Conservation (phyloP, 108 stramenopile species). For the Conticribra weissflogii region DNA sequence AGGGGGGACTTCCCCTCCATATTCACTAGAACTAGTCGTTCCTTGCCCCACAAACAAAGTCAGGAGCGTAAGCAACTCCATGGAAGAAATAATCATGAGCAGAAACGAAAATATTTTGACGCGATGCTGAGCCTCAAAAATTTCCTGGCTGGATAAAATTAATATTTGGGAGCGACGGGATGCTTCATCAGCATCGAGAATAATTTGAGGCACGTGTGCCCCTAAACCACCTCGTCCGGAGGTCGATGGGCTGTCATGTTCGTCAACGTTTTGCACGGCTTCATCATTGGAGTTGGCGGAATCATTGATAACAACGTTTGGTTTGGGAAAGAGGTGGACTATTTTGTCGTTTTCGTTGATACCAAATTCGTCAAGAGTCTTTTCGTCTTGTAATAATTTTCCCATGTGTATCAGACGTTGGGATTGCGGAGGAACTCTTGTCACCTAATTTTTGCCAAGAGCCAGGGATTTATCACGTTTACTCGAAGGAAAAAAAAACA, state of each 20-base stretch:
- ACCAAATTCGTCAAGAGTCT: slow-evolving; percentile 51
- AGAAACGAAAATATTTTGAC: slow-evolving; percentile 81
- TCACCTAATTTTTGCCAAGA: slow-evolving; percentile 38
- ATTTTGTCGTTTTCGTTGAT: slow-evolving; percentile 60
- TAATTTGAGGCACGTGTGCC: slow-evolving; percentile 79
- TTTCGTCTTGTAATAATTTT: slow-evolving; percentile 59
- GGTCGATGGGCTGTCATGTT: slow-evolving; percentile 17
- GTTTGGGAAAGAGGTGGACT: slow-evolving; percentile 85
- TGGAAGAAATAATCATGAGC: slow-evolving; percentile 71
- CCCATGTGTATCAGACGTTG: slow-evolving; percentile 84
- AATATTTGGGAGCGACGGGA: slow-evolving; percentile 75
- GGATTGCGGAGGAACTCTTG: slow-evolving; percentile 64
- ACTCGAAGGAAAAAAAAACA: not conserved
- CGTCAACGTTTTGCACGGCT: not conserved
- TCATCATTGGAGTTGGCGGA: slow-evolving; percentile 8
- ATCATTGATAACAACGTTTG: slow-evolving; percentile 63
- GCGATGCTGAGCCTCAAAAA: slow-evolving; percentile 79
- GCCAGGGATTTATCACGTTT: not conserved
- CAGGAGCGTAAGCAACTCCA: slow-evolving; percentile 69
- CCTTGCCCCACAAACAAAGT: slow-evolving; percentile 67
- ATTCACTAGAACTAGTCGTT: slow-evolving; percentile 19
- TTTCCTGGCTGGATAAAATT: slow-evolving; percentile 71
- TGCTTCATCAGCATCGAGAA: slow-evolving; percentile 74
- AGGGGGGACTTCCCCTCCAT: slow-evolving; percentile 36
- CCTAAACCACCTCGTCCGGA: slow-evolving; percentile 27